Evolutionary conservation across 2,329 filamentous ascomycete genomes (phyloP).

Genomic region (Ophiostoma australiae): DNA sequence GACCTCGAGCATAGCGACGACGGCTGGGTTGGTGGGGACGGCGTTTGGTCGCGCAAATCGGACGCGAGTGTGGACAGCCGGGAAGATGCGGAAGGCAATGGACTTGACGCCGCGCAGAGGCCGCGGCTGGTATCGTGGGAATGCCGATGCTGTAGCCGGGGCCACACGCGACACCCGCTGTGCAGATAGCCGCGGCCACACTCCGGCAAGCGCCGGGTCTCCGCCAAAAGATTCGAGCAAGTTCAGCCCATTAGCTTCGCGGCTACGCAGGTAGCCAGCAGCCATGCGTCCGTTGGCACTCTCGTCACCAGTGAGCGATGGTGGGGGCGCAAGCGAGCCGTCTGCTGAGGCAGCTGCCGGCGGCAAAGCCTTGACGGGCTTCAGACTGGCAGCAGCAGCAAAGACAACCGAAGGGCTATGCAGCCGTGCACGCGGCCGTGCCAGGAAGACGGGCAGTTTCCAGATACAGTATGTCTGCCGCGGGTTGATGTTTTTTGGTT

Average conservation of each 20-base stretch:
- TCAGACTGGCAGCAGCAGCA: slow-evolving; percentile 55
- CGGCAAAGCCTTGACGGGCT: slow-evolving; percentile 43
- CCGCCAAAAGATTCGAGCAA: slow-evolving; percentile 67
- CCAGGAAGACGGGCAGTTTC: slow-evolving; percentile 56
- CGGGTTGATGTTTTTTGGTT: slow-evolving; percentile 23
- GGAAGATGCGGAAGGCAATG: slow-evolving; percentile 59
- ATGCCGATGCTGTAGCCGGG: slow-evolving; percentile 55
- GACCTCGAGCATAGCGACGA: slow-evolving; percentile 67
- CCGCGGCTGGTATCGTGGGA: slow-evolving; percentile 41
- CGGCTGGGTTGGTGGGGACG: slow-evolving; percentile 52
- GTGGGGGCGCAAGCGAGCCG: not conserved
- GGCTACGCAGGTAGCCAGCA: slow-evolving; percentile 62
- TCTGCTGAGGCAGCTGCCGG: slow-evolving; percentile 43
- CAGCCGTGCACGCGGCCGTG: slow-evolving; percentile 58
- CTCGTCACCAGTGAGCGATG: not conserved
- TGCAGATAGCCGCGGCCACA: slow-evolving; percentile 64
- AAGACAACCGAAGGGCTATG: slow-evolving; percentile 64
- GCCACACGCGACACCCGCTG: slow-evolving; percentile 69
- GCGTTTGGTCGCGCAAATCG: slow-evolving; percentile 63
- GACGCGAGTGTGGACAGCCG: slow-evolving; percentile 67
- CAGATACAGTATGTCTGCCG: slow-evolving; percentile 53
- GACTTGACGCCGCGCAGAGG: slow-evolving; percentile 57
- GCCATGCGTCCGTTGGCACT: not conserved
- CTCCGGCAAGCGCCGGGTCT: slow-evolving; percentile 58
- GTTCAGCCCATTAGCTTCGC: slow-evolving; percentile 65